A percentile compares a stretch with the other conserved stretches of the same genome.
phyloP scores from a whole-genome alignment of 495 filamentous ascomycete species.

The Tuber magnatum region DNA sequence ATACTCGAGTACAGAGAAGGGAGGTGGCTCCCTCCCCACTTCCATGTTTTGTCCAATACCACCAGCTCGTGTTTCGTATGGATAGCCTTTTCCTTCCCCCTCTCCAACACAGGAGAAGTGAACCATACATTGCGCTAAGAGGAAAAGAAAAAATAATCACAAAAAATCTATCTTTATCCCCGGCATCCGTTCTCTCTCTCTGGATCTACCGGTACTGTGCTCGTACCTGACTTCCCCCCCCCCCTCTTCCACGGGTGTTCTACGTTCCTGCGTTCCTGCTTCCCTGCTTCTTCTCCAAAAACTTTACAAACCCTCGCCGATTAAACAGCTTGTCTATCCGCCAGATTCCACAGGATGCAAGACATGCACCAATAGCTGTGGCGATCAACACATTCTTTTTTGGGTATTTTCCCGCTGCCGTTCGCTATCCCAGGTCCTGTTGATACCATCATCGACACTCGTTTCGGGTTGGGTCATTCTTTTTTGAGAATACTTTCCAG shows the following conservation, averaged over 20 bases:
- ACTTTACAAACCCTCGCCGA: not conserved
- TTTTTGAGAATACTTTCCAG: not conserved
- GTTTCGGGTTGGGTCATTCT: not conserved
- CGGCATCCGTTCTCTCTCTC: not conserved
- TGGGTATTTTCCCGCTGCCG: not conserved
- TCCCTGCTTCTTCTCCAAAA: not conserved
- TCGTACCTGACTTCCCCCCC: not conserved
- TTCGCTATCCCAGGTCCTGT: not conserved
- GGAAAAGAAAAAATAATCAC: not conserved
- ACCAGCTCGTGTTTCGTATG: not conserved
- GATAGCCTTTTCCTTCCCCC: not conserved
- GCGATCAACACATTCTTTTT: constrained; percentile 1
- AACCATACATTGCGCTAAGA: not conserved
- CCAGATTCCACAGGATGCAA: not conserved
- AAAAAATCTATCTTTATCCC: not conserved
- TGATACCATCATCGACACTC: not conserved
- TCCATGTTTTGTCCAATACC: not conserved
- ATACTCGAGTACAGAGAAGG: not conserved
- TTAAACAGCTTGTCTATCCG: not conserved
- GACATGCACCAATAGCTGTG: not conserved
- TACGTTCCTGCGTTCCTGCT: not conserved
- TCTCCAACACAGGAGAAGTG: not conserved
- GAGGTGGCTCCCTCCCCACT: not conserved
- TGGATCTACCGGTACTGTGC: not conserved
- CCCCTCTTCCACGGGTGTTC: not conserved